A percentile compares a stretch with the other conserved stretches of the same genome.
phyloP scores from a whole-genome alignment of 2,329 filamentous ascomycete species.

The Trichoderma afroharzianum region DNA sequence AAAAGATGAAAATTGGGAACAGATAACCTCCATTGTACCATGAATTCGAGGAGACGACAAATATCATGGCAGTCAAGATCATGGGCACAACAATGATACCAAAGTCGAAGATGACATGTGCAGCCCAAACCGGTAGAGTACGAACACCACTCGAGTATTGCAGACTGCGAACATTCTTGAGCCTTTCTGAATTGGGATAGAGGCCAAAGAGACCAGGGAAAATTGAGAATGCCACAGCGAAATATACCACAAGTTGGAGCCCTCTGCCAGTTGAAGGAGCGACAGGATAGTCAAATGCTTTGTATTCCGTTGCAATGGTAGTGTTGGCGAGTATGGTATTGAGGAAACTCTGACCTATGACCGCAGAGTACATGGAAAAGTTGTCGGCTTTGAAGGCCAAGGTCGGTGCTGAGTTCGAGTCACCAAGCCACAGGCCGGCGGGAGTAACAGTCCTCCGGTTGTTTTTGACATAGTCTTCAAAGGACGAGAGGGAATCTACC shows the following conservation, averaged over 20 bases:
- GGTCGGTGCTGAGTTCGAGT: slow-evolving; percentile 53
- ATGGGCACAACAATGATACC: slow-evolving; percentile 59
- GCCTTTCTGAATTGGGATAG: slow-evolving; percentile 74
- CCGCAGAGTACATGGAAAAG: slow-evolving; percentile 43
- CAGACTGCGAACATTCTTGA: slow-evolving; percentile 70
- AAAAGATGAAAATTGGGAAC: slow-evolving; percentile 72
- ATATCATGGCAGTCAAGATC: slow-evolving; percentile 63
- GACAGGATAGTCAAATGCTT: slow-evolving; percentile 69
- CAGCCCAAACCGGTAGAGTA: slow-evolving; percentile 72
- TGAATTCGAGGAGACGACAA: slow-evolving; percentile 55
- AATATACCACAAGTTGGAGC: slow-evolving; percentile 73
- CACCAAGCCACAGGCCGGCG: slow-evolving; percentile 72
- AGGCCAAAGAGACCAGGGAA: slow-evolving; percentile 80
- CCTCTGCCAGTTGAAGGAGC: slow-evolving; percentile 63
- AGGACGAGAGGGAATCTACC: slow-evolving; percentile 55
- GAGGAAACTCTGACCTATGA: slow-evolving; percentile 60
- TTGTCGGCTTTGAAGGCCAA: slow-evolving; percentile 65
- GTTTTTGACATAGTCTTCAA: slow-evolving; percentile 59
- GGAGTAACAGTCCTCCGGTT: slow-evolving; percentile 66
- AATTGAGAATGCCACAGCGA: slow-evolving; percentile 69
- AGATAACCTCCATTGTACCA: slow-evolving; percentile 62
- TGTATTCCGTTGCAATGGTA: slow-evolving; percentile 65
- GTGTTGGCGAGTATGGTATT: slow-evolving; percentile 60
- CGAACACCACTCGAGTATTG: slow-evolving; percentile 86
- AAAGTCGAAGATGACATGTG: slow-evolving; percentile 75